Base-by-base conservation (phyloP, 2,329 filamentous ascomycete species). In the Phialophora expanda region DNA sequence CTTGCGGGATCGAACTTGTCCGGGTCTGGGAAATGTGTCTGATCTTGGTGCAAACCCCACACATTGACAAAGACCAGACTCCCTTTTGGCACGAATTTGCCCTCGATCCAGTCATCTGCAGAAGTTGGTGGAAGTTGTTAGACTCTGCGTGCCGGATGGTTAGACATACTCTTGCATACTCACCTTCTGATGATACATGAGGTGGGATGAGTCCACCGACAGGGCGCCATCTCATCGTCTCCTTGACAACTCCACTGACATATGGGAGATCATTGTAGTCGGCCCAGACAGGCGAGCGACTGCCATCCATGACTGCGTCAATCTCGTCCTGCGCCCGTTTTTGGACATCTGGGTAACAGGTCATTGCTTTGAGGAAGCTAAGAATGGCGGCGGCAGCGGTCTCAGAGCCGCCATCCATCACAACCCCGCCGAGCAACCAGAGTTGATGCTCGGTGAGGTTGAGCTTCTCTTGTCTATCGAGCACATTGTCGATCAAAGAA, bases 311-410 rank as follows among this genome's bases (percentile, higher is more conserved):
- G 2, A 80, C 76, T 1, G 65, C 68, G 60, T 81, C 78, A 26
- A 82, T 74, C 66, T 82, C 79, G 11, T 75, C 73, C 34, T 84
- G 82, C 0, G 81, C 82, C 38, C 78, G 77, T 4, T 65, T 66
- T 20, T 83, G 76, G 0, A 78, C 76, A 7, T 81, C 78, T 0
- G 82, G 83, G 65, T 81, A 82, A 65, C 82, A 66, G 74, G 80
- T 61, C 76, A 86, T 65, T 64, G 85, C 72, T 70, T 85, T 64
- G 70, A 86, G 80, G 74, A 79, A 83, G 8, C 77, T 79, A 78
- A 70, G 78, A 1, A 70, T 73, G 41, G 73, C 78, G 9, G 79
- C 70, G 0, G 75, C 77, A 44, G 77, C 78, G 4, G 81, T 80
- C 30, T 83, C 75, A 3, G 73, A 70, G 20, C 77, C 78, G 14